Evolutionary conservation across 139 green algal species (phyloP).

Genomic region (Micromonas commoda): DNA sequence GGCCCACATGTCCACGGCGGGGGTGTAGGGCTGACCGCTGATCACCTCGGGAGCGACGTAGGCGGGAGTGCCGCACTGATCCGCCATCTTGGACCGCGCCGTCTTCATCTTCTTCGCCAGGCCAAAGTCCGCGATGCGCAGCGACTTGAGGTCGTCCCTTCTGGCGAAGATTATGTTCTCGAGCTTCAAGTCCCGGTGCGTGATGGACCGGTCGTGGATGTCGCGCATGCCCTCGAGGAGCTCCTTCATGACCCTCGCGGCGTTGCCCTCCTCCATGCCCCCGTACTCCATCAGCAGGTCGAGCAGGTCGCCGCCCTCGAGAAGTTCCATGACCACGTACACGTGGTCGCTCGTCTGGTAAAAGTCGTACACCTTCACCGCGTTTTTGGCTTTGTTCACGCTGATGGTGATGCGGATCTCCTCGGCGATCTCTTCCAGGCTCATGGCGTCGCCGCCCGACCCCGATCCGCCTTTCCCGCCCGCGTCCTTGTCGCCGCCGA

Average conservation of each 20-base stretch:
- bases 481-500: not conserved
- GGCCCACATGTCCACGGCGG: conserved; percentile 31
- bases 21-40: not conserved
- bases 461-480: too few species aligned
- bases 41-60: conserved; percentile 43
- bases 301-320: conserved; percentile 12
- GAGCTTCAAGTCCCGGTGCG: conserved; percentile 27
- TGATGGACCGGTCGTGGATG: not conserved
- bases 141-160: conserved; percentile 39
- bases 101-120: conserved; percentile 43
- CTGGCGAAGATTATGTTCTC: conserved; percentile 34
- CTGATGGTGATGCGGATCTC: not conserved
- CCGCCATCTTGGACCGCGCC: conserved; percentile 6
- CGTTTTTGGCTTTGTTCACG: not conserved
- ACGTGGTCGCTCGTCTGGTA: not conserved
- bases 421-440: not conserved
- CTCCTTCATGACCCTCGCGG: not conserved
- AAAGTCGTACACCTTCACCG: conserved; percentile 2
- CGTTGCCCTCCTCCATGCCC: not conserved
- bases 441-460: not conserved
- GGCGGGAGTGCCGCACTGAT: conserved; percentile 37
- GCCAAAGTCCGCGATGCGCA: conserved; percentile 94
- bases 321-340: conserved; percentile 21
- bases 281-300: not conserved
- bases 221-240: not conserved